Conservation (phyloP, 306 rosid genomes). For the Pyrus betulifolia region DNA sequence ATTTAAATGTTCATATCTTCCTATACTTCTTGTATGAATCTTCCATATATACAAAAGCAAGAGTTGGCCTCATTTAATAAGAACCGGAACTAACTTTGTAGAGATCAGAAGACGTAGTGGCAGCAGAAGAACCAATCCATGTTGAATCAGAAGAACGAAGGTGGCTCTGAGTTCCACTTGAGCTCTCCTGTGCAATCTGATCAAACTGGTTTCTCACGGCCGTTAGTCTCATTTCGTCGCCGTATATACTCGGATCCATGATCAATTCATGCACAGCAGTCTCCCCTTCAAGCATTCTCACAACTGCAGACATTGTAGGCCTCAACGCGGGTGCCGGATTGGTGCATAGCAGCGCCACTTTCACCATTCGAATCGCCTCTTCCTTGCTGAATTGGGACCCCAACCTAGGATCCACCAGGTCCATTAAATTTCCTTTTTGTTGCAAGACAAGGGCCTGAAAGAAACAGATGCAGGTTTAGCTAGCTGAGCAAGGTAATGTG, state of each 20-base stretch:
- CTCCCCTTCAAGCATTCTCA: conserved; percentile 10
- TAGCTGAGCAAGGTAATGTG: too few species aligned
- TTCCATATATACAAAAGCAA: too few species aligned
- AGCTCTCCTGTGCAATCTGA: neutral
- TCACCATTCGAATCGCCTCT: neutral
- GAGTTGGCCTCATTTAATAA: neutral
- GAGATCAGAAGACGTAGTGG: neutral
- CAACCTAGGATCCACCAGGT: conserved; percentile 5
- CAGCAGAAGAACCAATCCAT: conserved; percentile 1
- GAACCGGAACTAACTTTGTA: neutral
- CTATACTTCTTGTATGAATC: too few species aligned
- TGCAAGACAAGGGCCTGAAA: conserved; percentile 16
- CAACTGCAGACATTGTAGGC: conserved; percentile 7
- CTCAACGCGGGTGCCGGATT: conserved; percentile 1
- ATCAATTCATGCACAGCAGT: neutral
- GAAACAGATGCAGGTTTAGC: neutral
- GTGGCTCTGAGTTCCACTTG: neutral
- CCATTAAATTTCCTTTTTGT: neutral
- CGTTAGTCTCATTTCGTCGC: neutral
- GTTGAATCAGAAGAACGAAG: neutral
- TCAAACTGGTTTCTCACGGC: conserved; percentile 4
- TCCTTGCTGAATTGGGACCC: neutral
- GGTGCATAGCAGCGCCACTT: conserved; percentile 13
- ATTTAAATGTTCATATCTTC: too few species aligned
- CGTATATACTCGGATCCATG: neutral